phyloP scores from a whole-genome alignment of 2,329 filamentous ascomycete genomes.

The Fusarium sp. region DNA sequence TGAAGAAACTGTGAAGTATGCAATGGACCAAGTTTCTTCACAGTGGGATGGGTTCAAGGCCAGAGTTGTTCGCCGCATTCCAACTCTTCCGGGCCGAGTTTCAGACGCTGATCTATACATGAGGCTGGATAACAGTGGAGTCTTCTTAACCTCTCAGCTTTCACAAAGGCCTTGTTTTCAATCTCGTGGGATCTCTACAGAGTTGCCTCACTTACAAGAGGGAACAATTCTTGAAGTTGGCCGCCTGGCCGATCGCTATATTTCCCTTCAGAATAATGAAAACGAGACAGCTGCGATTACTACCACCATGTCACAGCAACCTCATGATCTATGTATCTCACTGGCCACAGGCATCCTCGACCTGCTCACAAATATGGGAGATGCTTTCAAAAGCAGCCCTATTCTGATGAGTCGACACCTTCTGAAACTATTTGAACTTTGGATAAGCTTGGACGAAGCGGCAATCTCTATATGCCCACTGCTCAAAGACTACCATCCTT shows the following conservation, averaged over 20 bases:
- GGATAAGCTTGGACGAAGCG: constrained; percentile 68
- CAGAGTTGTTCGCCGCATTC: constrained; percentile 55
- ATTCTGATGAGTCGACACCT: constrained; percentile 53
- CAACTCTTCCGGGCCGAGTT: constrained; percentile 57
- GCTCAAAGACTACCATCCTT: constrained; percentile 64
- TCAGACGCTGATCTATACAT: constrained; percentile 52
- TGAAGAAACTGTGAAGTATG: not conserved
- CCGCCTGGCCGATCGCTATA: not conserved
- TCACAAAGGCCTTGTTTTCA: constrained; percentile 46
- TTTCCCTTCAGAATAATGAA: fast-evolving
- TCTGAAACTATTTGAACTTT: constrained; percentile 68
- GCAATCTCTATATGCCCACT: constrained; percentile 60
- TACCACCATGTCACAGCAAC: not conserved
- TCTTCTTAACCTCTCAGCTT: not conserved
- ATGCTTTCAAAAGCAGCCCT: constrained; percentile 52
- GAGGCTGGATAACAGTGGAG: constrained; percentile 57
- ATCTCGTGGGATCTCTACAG: fast-evolving
- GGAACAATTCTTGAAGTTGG: not conserved
- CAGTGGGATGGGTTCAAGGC: constrained; percentile 59
- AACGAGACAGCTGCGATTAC: fast-evolving
- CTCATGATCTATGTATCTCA: not conserved
- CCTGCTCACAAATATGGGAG: constrained; percentile 10
- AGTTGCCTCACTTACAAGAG: not conserved
- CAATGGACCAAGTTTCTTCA: constrained; percentile 50
- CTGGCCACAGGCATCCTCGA: not conserved